These are phyloP conservation scores for Heritiera littoralis DNA, from an alignment of 345 rosid species.

Conservation along the genomic window DNA sequence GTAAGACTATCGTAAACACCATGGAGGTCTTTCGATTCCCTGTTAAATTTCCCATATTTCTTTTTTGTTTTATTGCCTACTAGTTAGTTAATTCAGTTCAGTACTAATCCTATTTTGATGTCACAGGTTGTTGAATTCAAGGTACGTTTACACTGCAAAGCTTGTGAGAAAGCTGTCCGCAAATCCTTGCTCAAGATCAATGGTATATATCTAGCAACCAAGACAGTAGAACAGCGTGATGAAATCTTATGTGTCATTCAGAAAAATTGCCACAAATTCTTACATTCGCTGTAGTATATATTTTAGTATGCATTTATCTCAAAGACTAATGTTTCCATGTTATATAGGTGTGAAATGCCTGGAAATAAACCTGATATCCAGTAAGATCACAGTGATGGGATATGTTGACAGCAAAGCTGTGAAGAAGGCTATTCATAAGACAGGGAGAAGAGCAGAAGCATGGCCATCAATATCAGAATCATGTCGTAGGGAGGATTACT, in stretches of 20 bases:
- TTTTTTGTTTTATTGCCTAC: neutral
- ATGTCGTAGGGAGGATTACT: neutral
- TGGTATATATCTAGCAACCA: slow-evolving; percentile 17
- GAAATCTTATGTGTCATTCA: no score
- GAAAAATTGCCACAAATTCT: no score
- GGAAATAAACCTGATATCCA: slow-evolving; percentile 25
- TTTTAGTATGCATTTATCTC: neutral
- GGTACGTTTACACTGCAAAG: slow-evolving; percentile 44
- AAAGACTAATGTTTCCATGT: neutral
- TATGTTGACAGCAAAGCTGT: slow-evolving; percentile 25
- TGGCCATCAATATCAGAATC: slow-evolving; percentile 5
- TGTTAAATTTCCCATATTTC: no score
- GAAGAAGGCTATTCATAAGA: slow-evolving; percentile 31
- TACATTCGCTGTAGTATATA: no score
- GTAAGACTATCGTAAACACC: neutral
- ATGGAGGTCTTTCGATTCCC: neutral
- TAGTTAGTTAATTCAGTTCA: neutral
- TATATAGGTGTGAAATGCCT: slow-evolving; percentile 36
- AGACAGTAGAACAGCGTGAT: no score
- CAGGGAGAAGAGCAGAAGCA: slow-evolving; percentile 34
- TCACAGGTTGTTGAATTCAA: slow-evolving; percentile 34
- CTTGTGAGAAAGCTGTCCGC: slow-evolving; percentile 39
- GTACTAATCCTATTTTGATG: neutral
- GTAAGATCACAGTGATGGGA: slow-evolving; percentile 36
- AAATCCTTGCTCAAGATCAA: slow-evolving; percentile 32